phyloP scores from a whole-genome alignment of 2,329 filamentous ascomycete species.

The Xylariaceae sp. region DNA sequence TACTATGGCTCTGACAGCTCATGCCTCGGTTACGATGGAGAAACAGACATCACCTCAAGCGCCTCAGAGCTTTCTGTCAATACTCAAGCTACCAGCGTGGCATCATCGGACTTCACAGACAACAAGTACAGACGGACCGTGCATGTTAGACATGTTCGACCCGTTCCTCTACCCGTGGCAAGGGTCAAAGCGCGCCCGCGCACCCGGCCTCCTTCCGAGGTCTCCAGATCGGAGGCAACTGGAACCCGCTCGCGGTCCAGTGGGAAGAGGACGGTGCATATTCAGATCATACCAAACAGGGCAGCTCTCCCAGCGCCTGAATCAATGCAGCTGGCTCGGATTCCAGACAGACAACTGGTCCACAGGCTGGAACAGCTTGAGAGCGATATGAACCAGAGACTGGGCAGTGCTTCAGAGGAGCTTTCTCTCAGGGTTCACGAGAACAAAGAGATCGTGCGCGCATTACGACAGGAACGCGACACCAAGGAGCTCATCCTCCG shows the following conservation, averaged over 20 bases:
- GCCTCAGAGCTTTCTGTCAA: conserved; percentile 36
- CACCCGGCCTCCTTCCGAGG: conserved; percentile 23
- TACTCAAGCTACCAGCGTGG: conserved; percentile 37
- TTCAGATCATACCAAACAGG: conserved; percentile 27
- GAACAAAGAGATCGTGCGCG: conserved; percentile 30
- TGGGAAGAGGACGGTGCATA: conserved; percentile 30
- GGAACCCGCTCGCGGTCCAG: conserved; percentile 23
- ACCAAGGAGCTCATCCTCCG: conserved; percentile 32
- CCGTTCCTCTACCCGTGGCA: conserved; percentile 22
- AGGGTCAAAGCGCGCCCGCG: conserved; percentile 26
- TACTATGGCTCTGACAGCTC: conserved; percentile 28
- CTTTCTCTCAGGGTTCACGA: conserved; percentile 28
- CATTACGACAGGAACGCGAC: conserved; percentile 29
- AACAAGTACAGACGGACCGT: conserved; percentile 23
- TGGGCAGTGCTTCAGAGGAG: conserved; percentile 30
- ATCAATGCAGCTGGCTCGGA: conserved; percentile 28
- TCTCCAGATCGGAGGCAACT: conserved; percentile 23
- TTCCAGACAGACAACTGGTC: conserved; percentile 29
- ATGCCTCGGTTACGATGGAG: conserved; percentile 28
- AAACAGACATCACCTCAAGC: conserved; percentile 35
- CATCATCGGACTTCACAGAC: conserved; percentile 31
- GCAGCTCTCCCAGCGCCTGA: conserved; percentile 17
- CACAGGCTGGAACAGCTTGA: conserved; percentile 36
- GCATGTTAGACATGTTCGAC: conserved; percentile 30
- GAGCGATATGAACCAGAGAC: conserved; percentile 32